These are phyloP conservation scores for Solanum medicagineum DNA, from an alignment of 257 asterid genomes.

Conservation along the genomic window DNA sequence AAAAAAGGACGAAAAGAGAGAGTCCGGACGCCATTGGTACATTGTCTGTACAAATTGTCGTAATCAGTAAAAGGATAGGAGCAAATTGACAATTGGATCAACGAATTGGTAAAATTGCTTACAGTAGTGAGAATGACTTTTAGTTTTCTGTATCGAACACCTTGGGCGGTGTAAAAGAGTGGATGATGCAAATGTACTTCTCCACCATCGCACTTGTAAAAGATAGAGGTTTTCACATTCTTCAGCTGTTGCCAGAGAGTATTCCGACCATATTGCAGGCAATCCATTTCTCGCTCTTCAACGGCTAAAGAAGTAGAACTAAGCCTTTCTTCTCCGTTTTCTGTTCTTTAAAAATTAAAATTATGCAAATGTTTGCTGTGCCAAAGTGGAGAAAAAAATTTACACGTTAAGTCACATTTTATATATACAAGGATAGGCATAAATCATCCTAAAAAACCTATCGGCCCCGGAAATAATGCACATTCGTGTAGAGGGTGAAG, in stretches of 20 bases:
- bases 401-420: too few relatives aligned
- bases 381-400: too few relatives aligned
- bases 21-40: background rate
- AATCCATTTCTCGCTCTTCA: background rate
- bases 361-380: too few relatives aligned
- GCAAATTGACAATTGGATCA: background rate
- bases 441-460: too few relatives aligned
- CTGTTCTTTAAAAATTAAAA: too few relatives aligned
- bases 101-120: background rate
- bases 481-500: too few relatives aligned
- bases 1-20: background rate
- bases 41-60: background rate
- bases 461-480: too few relatives aligned
- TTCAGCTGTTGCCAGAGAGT: background rate
- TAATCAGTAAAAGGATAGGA: too few relatives aligned
- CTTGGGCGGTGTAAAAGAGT: slow-evolving; percentile 21
- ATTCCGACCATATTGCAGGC: background rate
- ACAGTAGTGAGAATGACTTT: slow-evolving; percentile 39
- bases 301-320: too few relatives aligned
- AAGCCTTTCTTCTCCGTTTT: too few relatives aligned
- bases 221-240: background rate
- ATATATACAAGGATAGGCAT: too few relatives aligned
- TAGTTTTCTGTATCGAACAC: slow-evolving; percentile 28
- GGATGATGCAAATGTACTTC: slow-evolving; percentile 16
- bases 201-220: background rate